phyloP scores from a whole-genome alignment of 1,284 basidiomycete genomes.

The Hypsizygus ulmarius region DNA sequence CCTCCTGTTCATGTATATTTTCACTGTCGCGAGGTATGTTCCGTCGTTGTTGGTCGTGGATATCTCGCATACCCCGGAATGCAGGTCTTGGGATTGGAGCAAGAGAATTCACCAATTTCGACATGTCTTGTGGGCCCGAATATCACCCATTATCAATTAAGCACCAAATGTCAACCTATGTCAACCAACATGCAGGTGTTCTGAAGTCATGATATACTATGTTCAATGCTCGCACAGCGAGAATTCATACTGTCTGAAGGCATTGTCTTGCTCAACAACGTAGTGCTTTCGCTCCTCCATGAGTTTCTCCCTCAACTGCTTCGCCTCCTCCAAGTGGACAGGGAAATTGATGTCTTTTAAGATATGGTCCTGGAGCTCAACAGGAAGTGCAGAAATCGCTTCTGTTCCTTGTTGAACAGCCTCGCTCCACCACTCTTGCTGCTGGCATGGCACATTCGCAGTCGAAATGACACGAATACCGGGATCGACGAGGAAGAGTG shows the following conservation, averaged over 20 bases:
- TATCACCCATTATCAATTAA: too few species aligned
- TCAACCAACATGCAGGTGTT: too few species aligned
- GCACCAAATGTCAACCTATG: too few species aligned
- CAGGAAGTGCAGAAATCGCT: constrained; percentile 17
- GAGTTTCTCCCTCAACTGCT: constrained; percentile 27
- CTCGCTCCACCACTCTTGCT: constrained; percentile 22
- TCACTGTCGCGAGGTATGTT: too few species aligned
- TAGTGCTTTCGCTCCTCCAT: constrained; percentile 31
- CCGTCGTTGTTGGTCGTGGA: too few species aligned
- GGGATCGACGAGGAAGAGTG: constrained; percentile 49
- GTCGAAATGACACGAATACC: too few species aligned
- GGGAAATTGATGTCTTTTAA: constrained; percentile 28
- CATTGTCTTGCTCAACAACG: constrained; percentile 16
- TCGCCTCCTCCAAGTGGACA: constrained; percentile 26
- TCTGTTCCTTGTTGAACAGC: not conserved
- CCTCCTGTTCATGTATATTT: too few species aligned
- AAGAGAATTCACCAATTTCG: too few species aligned
- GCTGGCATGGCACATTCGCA: constrained; percentile 45
- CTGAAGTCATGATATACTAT: too few species aligned
- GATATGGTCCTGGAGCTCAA: constrained; percentile 25
- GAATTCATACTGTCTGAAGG: constrained; percentile 16
- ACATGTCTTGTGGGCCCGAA: too few species aligned
- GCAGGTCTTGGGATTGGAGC: too few species aligned
- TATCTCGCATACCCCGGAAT: too few species aligned
- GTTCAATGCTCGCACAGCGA: constrained; percentile 32